Evolutionary conservation across 1,284 basidiomycete species (phyloP).

Genomic region (Trametes hirsuta): DNA sequence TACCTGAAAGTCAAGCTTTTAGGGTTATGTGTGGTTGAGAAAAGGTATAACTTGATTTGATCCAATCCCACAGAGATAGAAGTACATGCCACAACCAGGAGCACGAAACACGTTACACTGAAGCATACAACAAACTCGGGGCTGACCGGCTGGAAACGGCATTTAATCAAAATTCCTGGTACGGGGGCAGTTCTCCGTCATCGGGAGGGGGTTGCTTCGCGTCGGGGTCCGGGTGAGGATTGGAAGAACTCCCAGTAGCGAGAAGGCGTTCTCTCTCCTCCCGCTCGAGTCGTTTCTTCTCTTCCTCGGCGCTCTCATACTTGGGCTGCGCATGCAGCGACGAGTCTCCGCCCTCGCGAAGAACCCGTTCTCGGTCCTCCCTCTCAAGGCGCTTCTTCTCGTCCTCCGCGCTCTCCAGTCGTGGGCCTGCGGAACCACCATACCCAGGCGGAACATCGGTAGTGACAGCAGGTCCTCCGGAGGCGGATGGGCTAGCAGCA

Average conservation of each 20-base stretch:
- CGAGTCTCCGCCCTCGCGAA: conserved; percentile 22
- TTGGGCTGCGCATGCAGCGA: conserved; percentile 21
- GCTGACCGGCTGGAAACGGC: too few relatives aligned
- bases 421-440: background rate
- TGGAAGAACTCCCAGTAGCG: conserved; percentile 33
- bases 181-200: conserved; percentile 66
- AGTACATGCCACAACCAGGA: too few relatives aligned
- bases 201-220: conserved; percentile 28
- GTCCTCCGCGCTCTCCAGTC: conserved; percentile 43
- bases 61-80: too few relatives aligned
- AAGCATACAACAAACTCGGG: too few relatives aligned
- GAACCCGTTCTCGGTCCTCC: conserved; percentile 41
- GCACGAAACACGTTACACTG: too few relatives aligned
- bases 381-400: conserved; percentile 45
- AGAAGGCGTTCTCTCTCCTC: conserved; percentile 64
- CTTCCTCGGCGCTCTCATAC: conserved; percentile 61
- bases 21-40: too few relatives aligned
- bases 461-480: conserved; percentile 1
- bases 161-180: conserved; percentile 53
- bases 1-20: too few relatives aligned
- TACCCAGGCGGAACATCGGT: conserved; percentile 5
- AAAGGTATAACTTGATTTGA: too few relatives aligned
- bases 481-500: conserved; percentile 21
- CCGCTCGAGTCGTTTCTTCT: conserved; percentile 68
- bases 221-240: conserved; percentile 13